Base-by-base conservation (phyloP, 2,329 filamentous ascomycete species). In the Botrytis hyacinthi region DNA sequence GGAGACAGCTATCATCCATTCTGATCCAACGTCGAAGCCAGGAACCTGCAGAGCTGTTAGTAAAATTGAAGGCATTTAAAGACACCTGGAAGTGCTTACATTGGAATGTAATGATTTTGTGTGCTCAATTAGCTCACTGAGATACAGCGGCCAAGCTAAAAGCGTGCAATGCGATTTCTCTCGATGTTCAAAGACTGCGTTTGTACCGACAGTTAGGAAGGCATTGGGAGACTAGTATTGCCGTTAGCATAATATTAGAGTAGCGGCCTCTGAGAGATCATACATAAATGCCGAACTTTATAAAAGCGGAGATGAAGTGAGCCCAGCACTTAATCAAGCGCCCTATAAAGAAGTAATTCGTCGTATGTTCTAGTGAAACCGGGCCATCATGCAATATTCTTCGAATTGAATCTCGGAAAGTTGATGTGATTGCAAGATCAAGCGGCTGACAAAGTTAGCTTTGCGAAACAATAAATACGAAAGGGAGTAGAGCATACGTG, bases 1-100 rank as follows among this genome's bases (percentile, higher is more conserved):
- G 60, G 85, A 83, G 63, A 90, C 81, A 12, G 85, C 83, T 32
- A 86, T 77, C 60, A 87, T 76, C 85, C 89, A 90, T n/a, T 89
- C 80, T 59, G 87, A 85, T 7, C 86, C 80, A 16, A 86, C 78
- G 14, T 83, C 84, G n/a, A 77, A 76, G 40, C 61, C 48, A 68
- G 78, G 71, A 75, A 82, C 82, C 74, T 82, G 29, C 74, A 61
- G 73, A 37, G 73, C 22, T 62, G 44, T 69, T 44, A 69, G 48
- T 59, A n/a, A 42, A 29, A 57, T 42, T 67, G 10, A 69, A 42
- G 40, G 9, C 4, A 5, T 26, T 18, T 1, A 69, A 26, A 9
- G 26, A 6, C 18, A 69, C 37, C 6, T 14, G 1, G 48, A 20
- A 42, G n/a, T 16, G 51, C 35, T 70, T 72, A 78, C 76, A 66